Evolutionary conservation across 139 green algal species (phyloP), one percentile per base, ranked within the genome.

Genomic region (Trebouxia sp.): DNA sequence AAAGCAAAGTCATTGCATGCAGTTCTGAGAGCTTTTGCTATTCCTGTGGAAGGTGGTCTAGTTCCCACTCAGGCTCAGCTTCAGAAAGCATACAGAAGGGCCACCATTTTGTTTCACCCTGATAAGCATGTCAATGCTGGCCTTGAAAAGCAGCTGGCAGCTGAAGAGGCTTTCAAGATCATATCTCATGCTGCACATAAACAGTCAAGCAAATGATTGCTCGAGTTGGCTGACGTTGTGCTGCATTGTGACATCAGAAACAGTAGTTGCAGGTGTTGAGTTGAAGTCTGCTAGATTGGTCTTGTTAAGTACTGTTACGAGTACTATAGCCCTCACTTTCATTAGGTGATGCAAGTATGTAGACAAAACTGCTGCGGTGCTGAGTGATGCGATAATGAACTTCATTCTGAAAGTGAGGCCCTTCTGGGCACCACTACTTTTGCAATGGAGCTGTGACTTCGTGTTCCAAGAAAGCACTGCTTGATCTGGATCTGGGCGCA

Each of bases 81-180:
- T 35, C 26, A 77, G 14, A 77, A 77, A 41, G 69, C 69, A 24
- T 77, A 77, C 38, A 77, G 39, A 28, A 51, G 39, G 42, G 69
- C 69, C 20, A 51, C 28, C 22, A 77, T 51, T 12, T 12, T 56
- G 69, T 53, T 56, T 24, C 69, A 77, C 39, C 69, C 69, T 56
- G 69, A 77, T 41, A 77, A 53, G 69, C 69, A 77, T 39, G 69
- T 53, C 69, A 56, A 22, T 17, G 42, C 42, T 22, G 41, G 41
- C 15, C 9, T 77, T 26, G 5, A 41, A 11, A 53, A 56, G 41
- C 69, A 77, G 69, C n/a, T 77, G 12, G n/a, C 39, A 26, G 69
- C 69, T 30, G 69, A 77, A 37, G 69, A 77, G 11, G 20, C 41
- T 39, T 77, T 77, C 41, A 77, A 77, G 42, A 53, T 53, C 9